phyloP scores from a whole-genome alignment of 176 grass and related monocot species.

The Oryza rufipogon region DNA sequence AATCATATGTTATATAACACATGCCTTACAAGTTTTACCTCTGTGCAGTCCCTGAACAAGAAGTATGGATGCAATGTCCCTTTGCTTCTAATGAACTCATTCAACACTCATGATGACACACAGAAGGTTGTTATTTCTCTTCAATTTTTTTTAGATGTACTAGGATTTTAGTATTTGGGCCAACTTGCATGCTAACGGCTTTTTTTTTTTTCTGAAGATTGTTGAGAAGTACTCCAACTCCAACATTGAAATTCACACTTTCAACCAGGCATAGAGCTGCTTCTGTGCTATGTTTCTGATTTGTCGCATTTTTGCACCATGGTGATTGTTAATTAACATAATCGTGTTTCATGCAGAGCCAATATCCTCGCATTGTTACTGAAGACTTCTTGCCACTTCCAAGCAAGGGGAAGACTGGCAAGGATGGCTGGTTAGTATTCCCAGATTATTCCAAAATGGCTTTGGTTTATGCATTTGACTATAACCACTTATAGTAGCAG shows the following conservation, averaged over 20 bases:
- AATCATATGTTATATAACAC: background rate
- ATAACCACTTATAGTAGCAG: constrained; percentile 1
- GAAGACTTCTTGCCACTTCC: constrained; percentile 88
- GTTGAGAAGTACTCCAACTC: constrained; percentile 96
- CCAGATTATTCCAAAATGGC: background rate
- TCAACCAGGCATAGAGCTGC: constrained; percentile 68
- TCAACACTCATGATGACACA: constrained; percentile 98
- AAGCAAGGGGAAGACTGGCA: constrained; percentile 75
- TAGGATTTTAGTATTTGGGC: constrained; percentile 12
- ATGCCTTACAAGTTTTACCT: constrained; percentile 44
- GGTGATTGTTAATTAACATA: constrained; percentile 13
- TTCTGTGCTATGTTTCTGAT: constrained; percentile 10
- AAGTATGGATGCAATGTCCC: constrained; percentile 98
- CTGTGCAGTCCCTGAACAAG: constrained; percentile 88
- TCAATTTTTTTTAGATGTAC: background rate
- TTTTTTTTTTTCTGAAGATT: constrained; percentile 61
- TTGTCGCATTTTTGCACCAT: constrained; percentile 14
- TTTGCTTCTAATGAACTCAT: constrained; percentile 96
- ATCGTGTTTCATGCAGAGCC: constrained; percentile 64
- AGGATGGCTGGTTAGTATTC: constrained; percentile 89
- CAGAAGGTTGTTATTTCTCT: constrained; percentile 55
- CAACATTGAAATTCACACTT: constrained; percentile 95
- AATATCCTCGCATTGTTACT: constrained; percentile 84
- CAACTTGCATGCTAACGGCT: constrained; percentile 24
- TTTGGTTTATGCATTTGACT: background rate